phyloP scores from a whole-genome alignment of 2,329 filamentous ascomycete genomes.

The Teratosphaeria pseudoeucalypti region DNA sequence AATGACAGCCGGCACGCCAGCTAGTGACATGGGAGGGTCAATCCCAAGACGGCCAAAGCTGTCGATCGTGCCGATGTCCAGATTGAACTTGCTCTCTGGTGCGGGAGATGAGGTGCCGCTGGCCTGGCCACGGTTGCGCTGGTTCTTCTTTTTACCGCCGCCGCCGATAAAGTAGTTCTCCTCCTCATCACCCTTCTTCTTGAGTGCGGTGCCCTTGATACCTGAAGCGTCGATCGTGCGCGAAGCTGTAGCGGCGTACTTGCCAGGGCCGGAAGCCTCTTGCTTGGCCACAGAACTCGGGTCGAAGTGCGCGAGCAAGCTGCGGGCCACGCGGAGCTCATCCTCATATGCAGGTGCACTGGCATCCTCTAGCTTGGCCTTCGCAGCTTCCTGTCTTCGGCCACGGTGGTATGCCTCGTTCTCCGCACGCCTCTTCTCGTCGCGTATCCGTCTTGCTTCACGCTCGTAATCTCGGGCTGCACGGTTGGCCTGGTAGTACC shows the following conservation, averaged over 20 bases:
- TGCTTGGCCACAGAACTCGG: conserved; percentile 55
- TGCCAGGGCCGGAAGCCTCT: conserved; percentile 52
- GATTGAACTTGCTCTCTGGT: conserved; percentile 59
- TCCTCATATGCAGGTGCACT: conserved; percentile 82
- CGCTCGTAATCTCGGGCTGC: conserved; percentile 77
- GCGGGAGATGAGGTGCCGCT: conserved; percentile 47
- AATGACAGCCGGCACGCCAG: conserved; percentile 65
- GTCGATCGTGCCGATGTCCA: conserved; percentile 84
- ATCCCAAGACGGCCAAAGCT: conserved; percentile 76
- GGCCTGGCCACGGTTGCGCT: conserved; percentile 71
- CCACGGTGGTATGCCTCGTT: conserved; percentile 61
- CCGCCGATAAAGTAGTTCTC: conserved; percentile 71
- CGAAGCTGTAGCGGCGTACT: conserved; percentile 66
- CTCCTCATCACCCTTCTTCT: conserved; percentile 84
- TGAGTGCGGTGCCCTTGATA: conserved; percentile 73
- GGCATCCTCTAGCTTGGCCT: conserved; percentile 68
- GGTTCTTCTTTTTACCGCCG: conserved; percentile 78
- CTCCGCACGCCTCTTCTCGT: conserved; percentile 73
- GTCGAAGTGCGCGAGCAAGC: conserved; percentile 83
- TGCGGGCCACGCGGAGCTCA: conserved; percentile 82
- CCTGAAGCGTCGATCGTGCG: conserved; percentile 76
- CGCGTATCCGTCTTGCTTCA: conserved; percentile 63
- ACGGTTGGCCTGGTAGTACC: conserved; percentile 71
- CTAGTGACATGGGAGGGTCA: conserved; percentile 75
- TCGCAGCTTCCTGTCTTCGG: conserved; percentile 64